Base-by-base conservation (phyloP, 352 stramenopile species). In the Phytopythium delawarense region DNA sequence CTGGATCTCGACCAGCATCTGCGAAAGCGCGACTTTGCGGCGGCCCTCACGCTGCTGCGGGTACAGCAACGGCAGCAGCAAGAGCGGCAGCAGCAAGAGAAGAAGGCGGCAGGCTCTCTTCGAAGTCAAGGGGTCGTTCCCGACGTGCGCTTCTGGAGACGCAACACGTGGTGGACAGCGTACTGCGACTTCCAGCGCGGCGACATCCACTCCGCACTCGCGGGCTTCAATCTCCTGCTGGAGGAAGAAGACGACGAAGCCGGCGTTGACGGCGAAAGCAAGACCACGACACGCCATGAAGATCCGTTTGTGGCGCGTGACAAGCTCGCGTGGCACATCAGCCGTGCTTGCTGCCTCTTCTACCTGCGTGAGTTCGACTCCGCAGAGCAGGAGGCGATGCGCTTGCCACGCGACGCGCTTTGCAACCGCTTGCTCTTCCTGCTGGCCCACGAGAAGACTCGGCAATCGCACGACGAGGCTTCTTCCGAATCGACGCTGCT, bases 181-280 rank as follows among this genome's bases (percentile, higher is more conserved):
- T 92, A 91, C 65, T 91, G 80, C 45, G 71, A 87, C 58, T 92
- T 88, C 57, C 74, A 92, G 30, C 64, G 55, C 30, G 74, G 79
- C 28, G 64, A 88, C 37, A 86, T 83, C 42, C 45, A 58, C 25
- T 52, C 64, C 7, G 81, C 84, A 2, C 57, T 89, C 7, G 53
- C 35, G 13, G 71, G 74, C 44, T 88, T 88, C 55, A 74, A 89
- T 12, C 69, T 84, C 40, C 64, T 90, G 2, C 76, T 89, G 7
- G 62, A 70, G 46, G 39, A 39, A 5, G 53, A 61, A 8, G 61
- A 55, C 8, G 62, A 57, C 16, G 51, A 46, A 23, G 59, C 59
- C 3, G 35, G 50, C 12, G 57, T 51, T 20, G 56, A 56, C 35
- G 57, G 57, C 3, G 40, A 64, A 5, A 57, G 61, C 1, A 54